Evolutionary conservation across 176 grass and related monocot genomes (phyloP).

Genomic region (Oryza punctata): DNA sequence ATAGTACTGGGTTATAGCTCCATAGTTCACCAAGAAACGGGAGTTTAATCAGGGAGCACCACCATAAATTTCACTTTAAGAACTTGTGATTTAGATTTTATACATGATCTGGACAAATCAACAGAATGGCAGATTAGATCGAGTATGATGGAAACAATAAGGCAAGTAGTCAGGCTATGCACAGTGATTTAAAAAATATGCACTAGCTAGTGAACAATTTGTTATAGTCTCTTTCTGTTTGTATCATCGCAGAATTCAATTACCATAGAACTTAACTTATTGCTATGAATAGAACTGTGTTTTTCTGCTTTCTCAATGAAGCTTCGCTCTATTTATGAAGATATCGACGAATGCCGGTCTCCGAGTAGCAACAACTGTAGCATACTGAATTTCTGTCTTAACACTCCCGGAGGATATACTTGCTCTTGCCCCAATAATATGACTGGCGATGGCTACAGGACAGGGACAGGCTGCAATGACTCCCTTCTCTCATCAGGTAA

Average conservation of each 20-base stretch:
- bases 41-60: no score
- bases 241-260: not conserved
- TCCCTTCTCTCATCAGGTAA: not conserved
- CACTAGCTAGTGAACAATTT: no score
- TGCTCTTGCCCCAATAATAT: conserved; percentile 28
- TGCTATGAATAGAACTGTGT: not conserved
- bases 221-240: not conserved
- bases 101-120: no score
- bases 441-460: not conserved
- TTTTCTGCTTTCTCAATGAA: conserved; percentile 27
- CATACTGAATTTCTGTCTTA: not conserved
- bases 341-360: conserved; percentile 36
- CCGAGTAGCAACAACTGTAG: not conserved
- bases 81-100: no score
- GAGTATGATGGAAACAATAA: no score
- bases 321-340: conserved; percentile 7
- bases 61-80: no score
- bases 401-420: conserved; percentile 24
- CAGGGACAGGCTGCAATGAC: conserved; percentile 4
- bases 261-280: not conserved
- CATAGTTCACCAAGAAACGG: no score
- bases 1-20: no score
- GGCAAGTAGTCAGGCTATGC: no score
- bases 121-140: no score
- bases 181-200: no score